Base-by-base conservation (phyloP, 2,329 filamentous ascomycete species). In the Karstenula rhodostoma region DNA sequence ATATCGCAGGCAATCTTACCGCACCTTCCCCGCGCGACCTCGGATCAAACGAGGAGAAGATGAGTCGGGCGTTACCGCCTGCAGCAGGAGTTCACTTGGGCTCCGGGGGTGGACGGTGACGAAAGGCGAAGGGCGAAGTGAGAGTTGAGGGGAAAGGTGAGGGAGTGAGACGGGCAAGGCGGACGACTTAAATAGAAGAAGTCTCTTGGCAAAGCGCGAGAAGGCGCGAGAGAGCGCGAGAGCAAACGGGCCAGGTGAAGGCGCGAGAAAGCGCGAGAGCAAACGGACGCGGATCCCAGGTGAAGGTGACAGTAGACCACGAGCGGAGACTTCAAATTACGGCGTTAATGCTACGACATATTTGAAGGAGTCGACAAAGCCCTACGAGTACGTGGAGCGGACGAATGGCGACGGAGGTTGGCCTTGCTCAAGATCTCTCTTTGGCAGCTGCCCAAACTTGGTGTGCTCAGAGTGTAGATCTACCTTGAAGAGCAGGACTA, bases 1-100 rank as follows among this genome's bases (percentile, higher is more conserved):
- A 43, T 44, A 44, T 44, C 51, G 37, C 3, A 54, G 51, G 51
- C 23, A 42, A 25, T 52, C 33, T 52, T 9, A 19, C 33, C 4
- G 19, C 13, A 15, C n/a, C 32, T 7, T 15, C n/a, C 4, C 12
- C 15, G 13, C 15, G 37, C 37, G 37, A 40, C n/a, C 3, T 6
- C 2, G 37, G 37, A n/a, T 29, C 8, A 13, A 33, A 9, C 25
- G 46, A 33, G 46, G 6, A 23, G 29, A 35, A 37, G 22, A 19
- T 17, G 19, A 15, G 32, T 32, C 25, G 19, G 32, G 48, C 19
- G 29, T 17, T 50, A 37, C 46, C 48, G 12, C 48, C 32, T 35
- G 48, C 32, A 37, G 32, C 32, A 50, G 35, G 32, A 50, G 32
- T 13, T n/a, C 10, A n/a, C 22, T n/a, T 27, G 32, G 17, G 7